These are phyloP conservation scores for Lepiota subincarnata DNA, from an alignment of 768 basidiomycete genomes.

Conservation along the genomic window DNA sequence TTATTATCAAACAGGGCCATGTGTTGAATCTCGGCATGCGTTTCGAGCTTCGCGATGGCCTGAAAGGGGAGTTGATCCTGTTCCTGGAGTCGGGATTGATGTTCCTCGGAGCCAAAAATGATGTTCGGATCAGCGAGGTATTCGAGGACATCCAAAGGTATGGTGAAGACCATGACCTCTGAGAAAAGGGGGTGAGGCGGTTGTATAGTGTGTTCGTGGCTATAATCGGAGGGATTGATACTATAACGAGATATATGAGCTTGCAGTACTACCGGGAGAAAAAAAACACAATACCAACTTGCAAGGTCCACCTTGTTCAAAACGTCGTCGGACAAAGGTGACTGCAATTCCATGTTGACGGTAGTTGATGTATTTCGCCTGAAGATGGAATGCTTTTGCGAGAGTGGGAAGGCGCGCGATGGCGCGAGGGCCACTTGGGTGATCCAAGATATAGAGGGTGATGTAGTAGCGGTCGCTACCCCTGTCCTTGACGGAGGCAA, in stretches of 20 bases:
- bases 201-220: conserved; percentile 33
- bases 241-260: conserved; percentile 17
- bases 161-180: conserved; percentile 37
- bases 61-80: conserved; percentile 39
- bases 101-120: conserved; percentile 32
- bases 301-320: conserved; percentile 20
- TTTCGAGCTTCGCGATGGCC: conserved; percentile 38
- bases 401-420: conserved; percentile 47
- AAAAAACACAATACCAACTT: conserved; percentile 15
- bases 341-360: conserved; percentile 50
- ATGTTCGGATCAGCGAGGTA: conserved; percentile 26
- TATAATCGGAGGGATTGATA: conserved; percentile 34
- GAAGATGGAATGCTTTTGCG: conserved; percentile 51
- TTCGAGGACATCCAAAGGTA: conserved; percentile 41
- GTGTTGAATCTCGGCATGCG: conserved; percentile 27
- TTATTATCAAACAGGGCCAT: conserved; percentile 26
- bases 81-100: conserved; percentile 28
- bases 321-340: conserved; percentile 42
- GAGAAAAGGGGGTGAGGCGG: conserved; percentile 39
- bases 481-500: conserved; percentile 52
- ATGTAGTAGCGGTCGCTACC: conserved; percentile 44
- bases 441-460: conserved; percentile 53
- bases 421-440: conserved; percentile 39
- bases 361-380: conserved; percentile 55
- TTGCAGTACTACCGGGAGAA: not conserved